These are phyloP conservation scores for Mycena polygramma DNA, from an alignment of 768 basidiomycete species.

Conservation along the genomic window DNA sequence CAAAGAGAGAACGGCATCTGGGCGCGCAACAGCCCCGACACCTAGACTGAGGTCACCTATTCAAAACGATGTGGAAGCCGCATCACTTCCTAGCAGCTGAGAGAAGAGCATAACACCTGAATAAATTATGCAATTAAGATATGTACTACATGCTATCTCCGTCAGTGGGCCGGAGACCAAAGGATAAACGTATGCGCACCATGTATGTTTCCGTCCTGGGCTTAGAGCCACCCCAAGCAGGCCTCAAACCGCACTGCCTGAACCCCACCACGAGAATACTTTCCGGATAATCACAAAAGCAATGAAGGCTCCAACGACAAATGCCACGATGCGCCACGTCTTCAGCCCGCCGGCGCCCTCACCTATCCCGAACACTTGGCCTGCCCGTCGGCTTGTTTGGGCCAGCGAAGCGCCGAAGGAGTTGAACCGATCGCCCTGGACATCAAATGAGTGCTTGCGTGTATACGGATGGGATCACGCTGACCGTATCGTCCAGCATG, in stretches of 20 bases:
- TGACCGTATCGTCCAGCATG: slow-evolving; percentile 81
- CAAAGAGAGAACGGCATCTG: too few relatives aligned
- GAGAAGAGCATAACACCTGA: background rate
- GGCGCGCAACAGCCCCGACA: too few relatives aligned
- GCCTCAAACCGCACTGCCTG: slow-evolving; percentile 20
- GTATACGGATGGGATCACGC: slow-evolving; percentile 39
- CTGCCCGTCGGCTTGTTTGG: slow-evolving; percentile 77
- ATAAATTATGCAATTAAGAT: slow-evolving; percentile 28
- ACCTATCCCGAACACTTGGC: slow-evolving; percentile 77
- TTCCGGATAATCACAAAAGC: slow-evolving; percentile 69
- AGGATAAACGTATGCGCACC: slow-evolving; percentile 14
- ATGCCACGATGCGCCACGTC: slow-evolving; percentile 76
- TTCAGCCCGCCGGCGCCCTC: slow-evolving; percentile 72
- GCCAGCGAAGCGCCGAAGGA: slow-evolving; percentile 73
- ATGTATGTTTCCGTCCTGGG: background rate
- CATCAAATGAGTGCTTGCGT: slow-evolving; percentile 12
- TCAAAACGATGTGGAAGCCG: background rate
- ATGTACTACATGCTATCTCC: background rate
- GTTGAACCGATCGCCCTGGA: slow-evolving; percentile 74
- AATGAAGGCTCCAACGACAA: slow-evolving; percentile 68
- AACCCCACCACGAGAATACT: slow-evolving; percentile 62
- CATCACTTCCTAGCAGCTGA: background rate
- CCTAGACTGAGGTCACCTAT: background rate
- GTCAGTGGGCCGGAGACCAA: background rate
- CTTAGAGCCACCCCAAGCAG: background rate